phyloP scores from a whole-genome alignment of 129 eudicot genomes.

The Flaveria linearis region DNA sequence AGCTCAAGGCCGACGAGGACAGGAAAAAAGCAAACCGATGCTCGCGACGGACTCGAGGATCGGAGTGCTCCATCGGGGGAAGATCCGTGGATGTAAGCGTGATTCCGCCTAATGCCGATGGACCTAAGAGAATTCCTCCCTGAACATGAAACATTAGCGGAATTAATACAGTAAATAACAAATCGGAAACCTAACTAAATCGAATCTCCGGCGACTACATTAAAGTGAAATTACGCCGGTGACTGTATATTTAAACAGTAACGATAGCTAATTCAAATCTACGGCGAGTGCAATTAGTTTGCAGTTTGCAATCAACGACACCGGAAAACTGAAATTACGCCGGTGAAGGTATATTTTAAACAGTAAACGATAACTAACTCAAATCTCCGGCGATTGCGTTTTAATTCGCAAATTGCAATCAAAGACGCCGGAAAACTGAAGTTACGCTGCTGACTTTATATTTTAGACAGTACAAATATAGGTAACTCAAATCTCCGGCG shows the following conservation, averaged over 20 bases:
- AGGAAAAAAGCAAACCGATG: slow-evolving; percentile 81
- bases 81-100: slow-evolving; percentile 61
- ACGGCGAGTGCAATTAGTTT: neutral
- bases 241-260: too few relatives aligned
- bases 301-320: neutral
- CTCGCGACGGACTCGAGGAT: slow-evolving; percentile 81
- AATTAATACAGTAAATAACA: neutral
- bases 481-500: too few relatives aligned
- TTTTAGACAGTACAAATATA: too few relatives aligned
- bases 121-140: slow-evolving; percentile 87
- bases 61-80: slow-evolving; percentile 82
- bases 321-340: neutral
- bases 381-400: too few relatives aligned
- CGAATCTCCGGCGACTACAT: too few relatives aligned
- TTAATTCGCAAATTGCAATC: neutral
- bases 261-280: neutral
- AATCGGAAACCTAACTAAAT: neutral
- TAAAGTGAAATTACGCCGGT: too few relatives aligned
- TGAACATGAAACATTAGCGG: slow-evolving; percentile 14
- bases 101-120: slow-evolving; percentile 79
- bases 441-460: too few relatives aligned
- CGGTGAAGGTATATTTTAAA: too few relatives aligned
- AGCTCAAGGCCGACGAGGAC: slow-evolving; percentile 82
- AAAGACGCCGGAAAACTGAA: too few relatives aligned
- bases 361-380: too few relatives aligned